These are phyloP conservation scores for Trichosporon sp. DNA, from an alignment of 1,284 basidiomycete species.

Conservation along the genomic window DNA sequence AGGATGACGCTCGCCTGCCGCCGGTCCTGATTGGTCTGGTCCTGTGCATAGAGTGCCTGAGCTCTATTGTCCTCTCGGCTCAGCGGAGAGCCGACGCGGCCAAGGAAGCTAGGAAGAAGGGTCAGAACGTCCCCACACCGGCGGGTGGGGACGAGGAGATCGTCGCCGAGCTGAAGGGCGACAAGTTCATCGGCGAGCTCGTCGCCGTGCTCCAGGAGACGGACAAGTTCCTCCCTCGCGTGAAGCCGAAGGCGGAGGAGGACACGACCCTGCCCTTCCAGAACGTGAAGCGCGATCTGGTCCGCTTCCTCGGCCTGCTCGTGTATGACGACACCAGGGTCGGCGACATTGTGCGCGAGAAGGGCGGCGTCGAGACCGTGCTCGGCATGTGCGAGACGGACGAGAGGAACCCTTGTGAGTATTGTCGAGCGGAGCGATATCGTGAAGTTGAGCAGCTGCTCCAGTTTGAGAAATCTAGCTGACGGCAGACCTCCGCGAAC, in stretches of 20 bases:
- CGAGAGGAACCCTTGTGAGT: constrained; percentile 84
- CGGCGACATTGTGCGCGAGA: constrained; percentile 71
- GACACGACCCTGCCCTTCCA: constrained; percentile 66
- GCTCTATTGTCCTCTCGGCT: constrained; percentile 56
- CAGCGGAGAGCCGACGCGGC: constrained; percentile 24
- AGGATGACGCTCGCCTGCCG: constrained; percentile 49
- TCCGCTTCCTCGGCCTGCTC: constrained; percentile 75
- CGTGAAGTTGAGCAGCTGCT: too few species aligned
- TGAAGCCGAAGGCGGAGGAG: constrained; percentile 57
- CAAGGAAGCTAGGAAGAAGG: background rate
- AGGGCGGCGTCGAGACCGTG: constrained; percentile 74
- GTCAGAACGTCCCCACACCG: background rate
- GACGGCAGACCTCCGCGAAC: constrained; percentile 75
- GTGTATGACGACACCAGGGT: constrained; percentile 65
- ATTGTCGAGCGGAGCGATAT: background rate
- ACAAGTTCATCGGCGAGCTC: constrained; percentile 63
- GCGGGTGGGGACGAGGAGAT: constrained; percentile 37
- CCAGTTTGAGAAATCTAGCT: constrained; percentile 5
- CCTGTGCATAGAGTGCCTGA: constrained; percentile 66
- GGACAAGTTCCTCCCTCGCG: constrained; percentile 74
- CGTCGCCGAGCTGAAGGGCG: constrained; percentile 40
- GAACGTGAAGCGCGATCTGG: constrained; percentile 65
- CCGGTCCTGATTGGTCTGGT: constrained; percentile 78
- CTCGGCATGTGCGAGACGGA: constrained; percentile 85
- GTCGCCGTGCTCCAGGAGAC: constrained; percentile 70